Evolutionary conservation across 768 basidiomycete species (phyloP).

Genomic region (Hygrocybe coccinea): DNA sequence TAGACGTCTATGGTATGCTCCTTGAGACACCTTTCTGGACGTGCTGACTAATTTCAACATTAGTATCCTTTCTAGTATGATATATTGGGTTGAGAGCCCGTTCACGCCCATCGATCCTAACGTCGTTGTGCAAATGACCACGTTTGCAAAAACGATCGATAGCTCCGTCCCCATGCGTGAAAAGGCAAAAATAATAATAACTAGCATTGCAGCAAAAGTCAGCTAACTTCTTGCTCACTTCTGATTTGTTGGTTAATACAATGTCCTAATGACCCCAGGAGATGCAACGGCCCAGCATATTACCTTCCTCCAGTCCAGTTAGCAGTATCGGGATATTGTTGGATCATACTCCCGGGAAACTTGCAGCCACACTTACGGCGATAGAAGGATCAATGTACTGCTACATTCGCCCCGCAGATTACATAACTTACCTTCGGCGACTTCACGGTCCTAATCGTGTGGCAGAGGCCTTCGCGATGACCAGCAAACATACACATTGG

Average conservation of each 20-base stretch:
- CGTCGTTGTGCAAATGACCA: slow-evolving; percentile 2
- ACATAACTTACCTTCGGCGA: slow-evolving; percentile 1
- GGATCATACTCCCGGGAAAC: slow-evolving; percentile 1
- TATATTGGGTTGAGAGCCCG: slow-evolving; percentile 2
- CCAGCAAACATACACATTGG: slow-evolving; percentile 3
- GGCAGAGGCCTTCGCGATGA: neutral
- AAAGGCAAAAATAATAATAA: slow-evolving; percentile 1
- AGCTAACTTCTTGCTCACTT: neutral
- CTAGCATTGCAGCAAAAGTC: neutral
- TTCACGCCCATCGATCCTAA: neutral
- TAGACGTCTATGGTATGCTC: neutral
- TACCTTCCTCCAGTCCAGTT: neutral
- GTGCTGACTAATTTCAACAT: neutral
- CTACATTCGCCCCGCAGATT: slow-evolving; percentile 6
- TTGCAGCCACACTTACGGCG: neutral
- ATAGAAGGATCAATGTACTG: slow-evolving; percentile 3
- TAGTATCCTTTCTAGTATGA: slow-evolving; percentile 4
- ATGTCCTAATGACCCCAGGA: neutral
- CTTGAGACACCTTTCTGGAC: neutral
- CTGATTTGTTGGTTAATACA: neutral
- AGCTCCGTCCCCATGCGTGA: slow-evolving; percentile 5
- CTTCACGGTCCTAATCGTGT: slow-evolving; percentile 1
- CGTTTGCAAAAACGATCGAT: neutral
- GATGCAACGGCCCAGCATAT: neutral
- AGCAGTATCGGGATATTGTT: neutral